Evolutionary conservation across 2,329 filamentous ascomycete species (phyloP), one percentile per base, ranked within the genome.

Genomic region (Monilinia fructigena): DNA sequence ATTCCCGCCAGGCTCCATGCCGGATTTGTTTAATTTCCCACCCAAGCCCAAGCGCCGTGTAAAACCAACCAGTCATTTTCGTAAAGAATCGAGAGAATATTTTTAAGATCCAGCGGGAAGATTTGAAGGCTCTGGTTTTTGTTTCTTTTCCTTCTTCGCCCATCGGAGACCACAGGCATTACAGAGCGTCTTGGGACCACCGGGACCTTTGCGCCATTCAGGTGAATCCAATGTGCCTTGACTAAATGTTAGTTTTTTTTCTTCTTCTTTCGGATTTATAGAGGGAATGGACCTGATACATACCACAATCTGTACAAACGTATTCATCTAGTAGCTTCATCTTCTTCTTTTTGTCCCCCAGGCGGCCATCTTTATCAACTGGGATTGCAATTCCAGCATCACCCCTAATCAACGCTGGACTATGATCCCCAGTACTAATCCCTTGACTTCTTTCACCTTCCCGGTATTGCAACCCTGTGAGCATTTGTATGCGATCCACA

Each of bases 141-240:
- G 81, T 73, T 92, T 94, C 82, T 95, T 95, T 76, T 95, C 91
- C 75, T 91, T 93, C 85, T 91, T 87, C 20, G 87, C 87, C 87
- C 87, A 90, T 63, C 87, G 82, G 40, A 90, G 80, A 48, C 94
- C 94, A 76, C 94, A 98, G 10, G 94, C 94, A 79, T 98, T 98
- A 79, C 94, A 98, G 16, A 98, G 80, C 11, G 94, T 97, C 78
- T 98, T 97, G 1, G 93, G 93, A 2, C 94, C 94, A 69, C 86
- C 92, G 0, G 94, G 94, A 0, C 94, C 94, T 77, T 97, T 97
- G 69, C 94, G 85, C 94, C 94, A 98, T 80, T 98, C 94, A 0
- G 94, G 94, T 20, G 92, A 96, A 75, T 97, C 93, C 52, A 96
- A 83, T 0, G 92, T 97, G 45, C 86, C 86, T 89, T 68, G 20